Evolutionary conservation across 2,329 filamentous ascomycete genomes (phyloP), one percentile per base, ranked within the genome.

Genomic region (Penicillium corylophilum): DNA sequence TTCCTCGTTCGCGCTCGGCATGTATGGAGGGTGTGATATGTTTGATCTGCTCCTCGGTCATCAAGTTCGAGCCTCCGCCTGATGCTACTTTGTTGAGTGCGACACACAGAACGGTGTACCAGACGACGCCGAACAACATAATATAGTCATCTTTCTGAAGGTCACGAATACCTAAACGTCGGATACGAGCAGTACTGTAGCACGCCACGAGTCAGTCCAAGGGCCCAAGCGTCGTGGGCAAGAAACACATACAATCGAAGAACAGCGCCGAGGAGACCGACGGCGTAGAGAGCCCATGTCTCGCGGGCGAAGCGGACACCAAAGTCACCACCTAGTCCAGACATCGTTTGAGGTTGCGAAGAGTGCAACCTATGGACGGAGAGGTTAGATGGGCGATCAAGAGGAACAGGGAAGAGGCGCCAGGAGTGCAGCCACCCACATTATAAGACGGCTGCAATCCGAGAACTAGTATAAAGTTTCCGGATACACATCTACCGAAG

Each of bases 31-130:
- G 71, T 0, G 82, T 82, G 43, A 85, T 69, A 3, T 64, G 54
- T 0, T 67, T 61, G 0, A 69, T 65, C 24, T 82, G 72, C 15
- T 75, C 68, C 0, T 77, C 74, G 16, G 79, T 72, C 68, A 86
- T 82, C 16, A 86, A 72, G 60, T 86, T 86, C 38, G 79, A 84
- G 13, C 77, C 79, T n/a, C 80, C 81, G 29, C 75, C 71, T 2
- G 75, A 72, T 18, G 82, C 73, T 43, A 84, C 77, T 57, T 76
- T 45, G 54, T 84, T 84, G 61, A 85, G 76, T 7, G 73, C 67
- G 22, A 79, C 71, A 50, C 83, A 78, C 12, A 86, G 67, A 15
- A 80, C 64, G 0, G 82, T 85, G 59, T 84, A 82, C 62, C 79
- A 74, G 56, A 83, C 67, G 58, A 81, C 72, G 4, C 79, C 78